These are phyloP conservation scores for Kalanchoe fedtschenkoi DNA, from an alignment of 164 flowering plant species.

Conservation along the genomic window DNA sequence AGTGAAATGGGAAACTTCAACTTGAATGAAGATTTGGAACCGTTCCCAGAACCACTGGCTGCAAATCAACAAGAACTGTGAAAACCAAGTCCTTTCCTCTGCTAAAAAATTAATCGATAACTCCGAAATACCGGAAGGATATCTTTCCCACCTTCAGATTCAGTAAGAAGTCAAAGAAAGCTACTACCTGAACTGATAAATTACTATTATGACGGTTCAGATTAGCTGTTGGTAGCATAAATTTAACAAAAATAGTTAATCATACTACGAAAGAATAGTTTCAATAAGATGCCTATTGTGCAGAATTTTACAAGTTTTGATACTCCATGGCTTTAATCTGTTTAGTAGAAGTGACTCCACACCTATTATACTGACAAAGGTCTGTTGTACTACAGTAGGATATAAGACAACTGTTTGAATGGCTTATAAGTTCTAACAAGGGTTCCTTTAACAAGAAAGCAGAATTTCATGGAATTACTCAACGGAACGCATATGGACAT, in stretches of 20 bases:
- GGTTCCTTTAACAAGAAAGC: too few species aligned
- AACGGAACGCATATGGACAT: too few species aligned
- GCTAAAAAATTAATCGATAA: neutral
- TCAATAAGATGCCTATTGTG: too few species aligned
- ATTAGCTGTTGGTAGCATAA: too few species aligned
- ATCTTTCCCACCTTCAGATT: neutral
- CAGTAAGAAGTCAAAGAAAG: neutral
- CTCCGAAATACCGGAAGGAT: neutral
- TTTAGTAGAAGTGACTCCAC: neutral
- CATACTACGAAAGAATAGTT: neutral
- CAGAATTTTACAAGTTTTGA: too few species aligned
- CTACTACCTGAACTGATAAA: neutral
- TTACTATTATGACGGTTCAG: neutral
- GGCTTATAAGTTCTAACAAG: too few species aligned
- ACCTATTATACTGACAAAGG: neutral
- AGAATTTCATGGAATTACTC: too few species aligned
- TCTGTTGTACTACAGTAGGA: neutral
- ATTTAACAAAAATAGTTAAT: neutral
- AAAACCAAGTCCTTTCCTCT: neutral
- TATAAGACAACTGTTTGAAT: neutral
- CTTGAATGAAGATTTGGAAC: constrained; percentile 40
- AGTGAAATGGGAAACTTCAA: constrained; percentile 49
- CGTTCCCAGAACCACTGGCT: constrained; percentile 87
- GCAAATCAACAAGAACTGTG: constrained; percentile 11
- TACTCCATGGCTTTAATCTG: neutral